These are phyloP conservation scores for Eremomyces bilateralis DNA, from an alignment of 495 filamentous ascomycete genomes.

Conservation along the genomic window DNA sequence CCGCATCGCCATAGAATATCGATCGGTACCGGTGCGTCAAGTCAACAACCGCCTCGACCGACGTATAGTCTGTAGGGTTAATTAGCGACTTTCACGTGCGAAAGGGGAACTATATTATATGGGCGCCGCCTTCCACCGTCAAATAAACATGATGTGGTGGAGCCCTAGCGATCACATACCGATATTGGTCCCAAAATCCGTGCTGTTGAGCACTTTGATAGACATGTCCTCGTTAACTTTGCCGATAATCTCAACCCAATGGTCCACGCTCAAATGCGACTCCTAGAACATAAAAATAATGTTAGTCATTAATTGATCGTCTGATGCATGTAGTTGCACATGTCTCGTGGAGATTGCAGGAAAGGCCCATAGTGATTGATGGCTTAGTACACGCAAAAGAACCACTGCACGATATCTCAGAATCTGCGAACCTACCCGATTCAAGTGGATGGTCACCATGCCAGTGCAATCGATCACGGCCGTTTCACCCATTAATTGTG, in stretches of 20 bases:
- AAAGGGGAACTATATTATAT: not conserved
- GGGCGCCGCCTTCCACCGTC: no score
- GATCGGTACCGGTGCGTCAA: slow-evolving; percentile 66
- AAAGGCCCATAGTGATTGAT: not conserved
- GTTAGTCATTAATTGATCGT: no score
- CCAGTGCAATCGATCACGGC: slow-evolving; percentile 61
- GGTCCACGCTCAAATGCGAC: slow-evolving; percentile 53
- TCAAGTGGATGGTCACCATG: slow-evolving; percentile 47
- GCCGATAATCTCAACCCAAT: slow-evolving; percentile 71
- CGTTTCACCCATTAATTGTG: slow-evolving; percentile 55
- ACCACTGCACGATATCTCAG: no score
- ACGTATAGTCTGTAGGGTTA: slow-evolving; percentile 42
- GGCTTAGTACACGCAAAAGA: not conserved
- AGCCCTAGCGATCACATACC: slow-evolving; percentile 25
- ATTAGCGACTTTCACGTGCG: not conserved
- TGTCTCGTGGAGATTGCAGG: not conserved
- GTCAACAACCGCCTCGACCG: slow-evolving; percentile 66
- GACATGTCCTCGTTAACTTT: slow-evolving; percentile 68
- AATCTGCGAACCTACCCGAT: slow-evolving; percentile 31
- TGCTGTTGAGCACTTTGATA: slow-evolving; percentile 49
- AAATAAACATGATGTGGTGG: no score
- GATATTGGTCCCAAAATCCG: slow-evolving; percentile 56
- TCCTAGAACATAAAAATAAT: slow-evolving; percentile 27
- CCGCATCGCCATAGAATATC: slow-evolving; percentile 41
- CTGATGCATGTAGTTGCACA: no score